Evolutionary conservation across 305 asterid genomes (phyloP), one percentile per base, ranked within the genome.

Genomic region (Fraxinus floribunda): DNA sequence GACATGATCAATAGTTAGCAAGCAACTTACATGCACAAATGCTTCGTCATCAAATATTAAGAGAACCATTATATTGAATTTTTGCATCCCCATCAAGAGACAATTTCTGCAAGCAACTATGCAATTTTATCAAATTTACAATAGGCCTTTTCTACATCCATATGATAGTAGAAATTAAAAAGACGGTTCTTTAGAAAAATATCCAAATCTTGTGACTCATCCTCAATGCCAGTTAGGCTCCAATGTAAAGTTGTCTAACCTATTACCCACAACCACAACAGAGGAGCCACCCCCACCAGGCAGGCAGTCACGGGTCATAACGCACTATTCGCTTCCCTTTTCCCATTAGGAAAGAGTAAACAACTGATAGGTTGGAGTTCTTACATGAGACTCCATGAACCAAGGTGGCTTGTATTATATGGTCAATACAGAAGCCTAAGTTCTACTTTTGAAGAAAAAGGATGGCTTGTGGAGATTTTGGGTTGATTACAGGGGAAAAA

Each of bases 1-100:
- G 64, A 79, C 75, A 36, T 34, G 73, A 35, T 79, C 75, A 83
- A 18, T 49, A 62, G 80, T 77, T 72, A 80, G 36, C 79, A 34
- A 78, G 3, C 26, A 71, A 5, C 8, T 2, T 16, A 6, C 76
- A 9, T 15, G 79, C 30, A 24, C 68, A 34, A 6, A 13, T 52
- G 60, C 72, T 75, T 64, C 64, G 9, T 15, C 52, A 86, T 55
- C 77, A 80, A 68, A 29, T 34, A 62, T 70, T 64, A 78, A 71
- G 82, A 57, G 26, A 57, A 70, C 22, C 57, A 64, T 24, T 18
- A 35, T 22, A 32, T 36, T 15, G 38, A 71, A 71, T 4, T 16
- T 71, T 71, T 16, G 34, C 46, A 34, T 71, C 46, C 26, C 76
- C 11, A 1, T 71, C 46, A 32, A 71, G 24, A 32, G 15, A 32